phyloP scores from a whole-genome alignment of 179 eudicot genomes.

The Corrigiola litoralis region DNA sequence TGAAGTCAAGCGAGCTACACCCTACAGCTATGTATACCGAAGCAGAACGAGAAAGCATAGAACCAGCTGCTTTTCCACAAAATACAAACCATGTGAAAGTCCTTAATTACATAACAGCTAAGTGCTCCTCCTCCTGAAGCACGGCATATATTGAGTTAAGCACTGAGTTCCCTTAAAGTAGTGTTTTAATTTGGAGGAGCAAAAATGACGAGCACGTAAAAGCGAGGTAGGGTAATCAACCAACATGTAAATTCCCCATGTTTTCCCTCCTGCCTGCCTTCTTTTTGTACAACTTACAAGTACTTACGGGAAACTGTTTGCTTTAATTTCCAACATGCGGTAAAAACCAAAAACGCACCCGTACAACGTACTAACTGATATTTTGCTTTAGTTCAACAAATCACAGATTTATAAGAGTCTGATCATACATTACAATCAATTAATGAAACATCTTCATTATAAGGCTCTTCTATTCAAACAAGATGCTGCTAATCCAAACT shows the following conservation, averaged over 20 bases:
- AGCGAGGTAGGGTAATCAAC: slow-evolving; percentile 12
- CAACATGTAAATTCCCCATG: slow-evolving; percentile 25
- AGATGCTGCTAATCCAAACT: too few relatives aligned
- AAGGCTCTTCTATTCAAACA: too few relatives aligned
- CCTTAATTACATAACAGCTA: slow-evolving; percentile 23
- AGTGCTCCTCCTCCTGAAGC: slow-evolving; percentile 13
- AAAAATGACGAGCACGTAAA: slow-evolving; percentile 9
- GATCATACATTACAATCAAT: too few relatives aligned
- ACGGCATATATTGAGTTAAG: slow-evolving; percentile 2
- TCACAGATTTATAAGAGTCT: too few relatives aligned
- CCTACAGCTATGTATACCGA: neutral
- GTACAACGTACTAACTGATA: too few relatives aligned
- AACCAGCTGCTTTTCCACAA: neutral
- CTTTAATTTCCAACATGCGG: too few relatives aligned
- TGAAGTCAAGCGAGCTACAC: neutral
- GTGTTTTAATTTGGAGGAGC: slow-evolving; percentile 7
- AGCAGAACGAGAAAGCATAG: neutral
- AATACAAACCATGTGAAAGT: slow-evolving; percentile 20
- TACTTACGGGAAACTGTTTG: too few relatives aligned
- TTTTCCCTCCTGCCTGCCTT: slow-evolving; percentile 9
- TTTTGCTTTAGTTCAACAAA: too few relatives aligned
- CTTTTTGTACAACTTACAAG: too few relatives aligned
- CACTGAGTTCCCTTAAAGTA: neutral
- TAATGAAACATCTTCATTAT: too few relatives aligned
- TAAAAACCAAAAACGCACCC: too few relatives aligned